Base-by-base conservation (phyloP, 148 eudicot species). In the Arbutus unedo region DNA sequence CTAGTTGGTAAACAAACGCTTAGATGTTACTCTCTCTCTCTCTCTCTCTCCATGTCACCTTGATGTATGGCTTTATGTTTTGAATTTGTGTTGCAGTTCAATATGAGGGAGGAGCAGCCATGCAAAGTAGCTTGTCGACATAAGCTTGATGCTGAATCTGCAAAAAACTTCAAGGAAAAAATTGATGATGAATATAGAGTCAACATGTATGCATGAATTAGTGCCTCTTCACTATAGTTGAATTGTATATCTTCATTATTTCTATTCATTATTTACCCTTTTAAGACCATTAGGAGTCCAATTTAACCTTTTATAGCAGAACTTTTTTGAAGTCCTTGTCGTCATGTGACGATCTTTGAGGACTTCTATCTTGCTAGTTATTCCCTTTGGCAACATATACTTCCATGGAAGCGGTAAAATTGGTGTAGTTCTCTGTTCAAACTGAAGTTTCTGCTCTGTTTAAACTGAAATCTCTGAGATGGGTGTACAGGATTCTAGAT, bases 401-500 rank as follows among this genome's bases (percentile, higher is more conserved):
- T 45, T 45, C 31, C 43, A 6, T 15, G 56, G n/a, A 51, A 38
- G 19, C 31, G 4, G 6, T 45, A 6, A 16, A 25, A 47, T n/a
- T 43, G 14, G 9, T 13, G 23, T 7, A 21, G 57, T 54, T 60
- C 15, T 82, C 51, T 77, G 56, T 25, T 50, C 14, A 48, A 45
- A 50, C 21, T 79, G 76, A 74, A 73, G 13, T 66, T 66, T 82
- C 51, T 77, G 67, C 16, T 66, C 13, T 11, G 11, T 66, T 51
- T 53, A 74, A 31, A 43, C 23, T 79, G 67, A 80, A 66, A 25
- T 59, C 48, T 53, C 44, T 83, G 80, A 79, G 60, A 73, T 75
- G 6, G 78, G 56, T 19, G 49, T 82, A 82, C 89, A 90, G 93
- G 93, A 89, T 90, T 82, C 81, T 90, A 45, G 93, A 90, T 82